Evolutionary conservation across 805 yeast genomes (phyloP), one percentile per base, ranked within the genome.

Genomic region (Wickerhamomyces queroliae): DNA sequence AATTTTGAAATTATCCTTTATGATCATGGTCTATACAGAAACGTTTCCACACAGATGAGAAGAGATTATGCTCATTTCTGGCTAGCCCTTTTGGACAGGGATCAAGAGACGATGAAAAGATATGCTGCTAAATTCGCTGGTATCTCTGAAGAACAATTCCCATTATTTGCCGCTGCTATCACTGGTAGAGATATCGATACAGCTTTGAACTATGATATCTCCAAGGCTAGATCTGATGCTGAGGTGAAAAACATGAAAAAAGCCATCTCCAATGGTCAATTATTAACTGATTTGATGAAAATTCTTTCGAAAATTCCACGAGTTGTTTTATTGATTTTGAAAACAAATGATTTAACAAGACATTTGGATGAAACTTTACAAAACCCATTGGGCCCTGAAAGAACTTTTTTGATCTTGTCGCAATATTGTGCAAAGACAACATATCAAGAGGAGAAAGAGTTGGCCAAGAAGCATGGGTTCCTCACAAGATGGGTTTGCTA

Each of bases 21-120:
- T 58, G 99, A 93, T 62, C 99, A 93, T 60, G 99, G 99, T 0
- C 68, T 93, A 16, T 93, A 93, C 59, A 71, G 99, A 44, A 77
- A 82, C 42, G 88, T 95, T 11, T 83, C 95, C 1, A 67, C 81
- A 2, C 72, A 76, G 39, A 76, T 83, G 75, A 77, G 95, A 45
- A 67, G 88, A 16, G 82, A 83, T 44, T 93, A 93, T 59, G 85
- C 97, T 1, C 83, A 79, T 45, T 87, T 93, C 56, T 93, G 99
- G 99, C 65, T 93, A 16, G 87, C 96, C 0, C 64, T 93, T 37
- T 62, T 93, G 42, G 91, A 88, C 48, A 74, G 74, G 30, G 78
- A 90, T 56, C 70, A 72, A 11, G 72, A 66, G 2, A 64, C 65
- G 13, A 87, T 93, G 95, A 70, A 74, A 42, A 48, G 66, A 33